Evolutionary conservation across 805 yeast genomes (phyloP), one percentile per base, ranked within the genome.

Genomic region (Saccharomycopsis oosterbeekiorum): DNA sequence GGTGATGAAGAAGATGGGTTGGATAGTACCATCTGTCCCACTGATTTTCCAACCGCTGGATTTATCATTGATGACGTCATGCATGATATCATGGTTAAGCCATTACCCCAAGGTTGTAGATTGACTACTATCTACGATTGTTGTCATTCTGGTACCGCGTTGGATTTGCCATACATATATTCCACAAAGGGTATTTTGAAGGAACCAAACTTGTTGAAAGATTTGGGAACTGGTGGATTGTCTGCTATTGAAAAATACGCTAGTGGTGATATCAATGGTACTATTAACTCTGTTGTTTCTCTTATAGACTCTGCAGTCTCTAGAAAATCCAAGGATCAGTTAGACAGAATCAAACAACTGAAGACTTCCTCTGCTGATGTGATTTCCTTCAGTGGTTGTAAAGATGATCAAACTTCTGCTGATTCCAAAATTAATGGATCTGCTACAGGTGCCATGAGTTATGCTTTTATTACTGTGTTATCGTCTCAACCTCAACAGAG

Each of bases 361-460:
- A 85, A 84, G 68, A 77, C 82, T 66, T 79, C 87, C 1, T 80
- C 88, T 1, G 88, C 89, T 2, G 91, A 86, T 70, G 87, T 82
- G 21, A 78, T 86, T 41, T 77, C 80, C 68, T 73, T 86, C 57
- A 81, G 86, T 6, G 91, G 91, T 4, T 86, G 91, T 70, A 85
- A 84, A 68, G 91, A 86, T 71, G 78, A 79, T 34, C 91, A 84
- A 59, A 69, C 73, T 21, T 60, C 66, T 60, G 91, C 91, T 5
- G 91, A 86, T 69, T 84, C 91, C 0, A 74, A 74, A 11, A 85
- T 84, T 66, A 80, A 79, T 19, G 88, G 88, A 10, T 69, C 70
- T n/a, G 79, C 83, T 39, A 85, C 91, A 0, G 91, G 91, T 58
- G 91, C 91, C 9, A 84, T 86, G 85, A 83, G 88, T 54, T 85